Conservation (phyloP, 306 rosid genomes). For the Prunus fruticosa region DNA sequence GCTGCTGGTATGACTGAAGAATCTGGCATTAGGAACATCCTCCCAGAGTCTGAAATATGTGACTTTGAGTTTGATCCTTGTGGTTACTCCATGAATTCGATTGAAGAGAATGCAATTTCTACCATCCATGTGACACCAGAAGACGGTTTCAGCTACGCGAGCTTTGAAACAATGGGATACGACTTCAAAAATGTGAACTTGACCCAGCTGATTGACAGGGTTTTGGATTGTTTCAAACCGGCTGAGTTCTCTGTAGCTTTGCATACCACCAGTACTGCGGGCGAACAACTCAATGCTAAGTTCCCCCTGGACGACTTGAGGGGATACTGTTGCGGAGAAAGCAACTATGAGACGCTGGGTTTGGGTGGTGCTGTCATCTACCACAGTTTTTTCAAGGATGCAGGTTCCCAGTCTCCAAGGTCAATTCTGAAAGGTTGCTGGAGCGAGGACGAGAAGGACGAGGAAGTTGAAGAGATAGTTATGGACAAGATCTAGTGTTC, state of each 20-base stretch:
- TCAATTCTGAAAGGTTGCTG: slow-evolving; percentile 75
- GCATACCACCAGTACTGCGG: slow-evolving; percentile 37
- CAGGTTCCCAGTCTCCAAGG: slow-evolving; percentile 62
- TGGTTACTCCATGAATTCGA: slow-evolving; percentile 91
- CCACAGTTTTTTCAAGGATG: slow-evolving; percentile 40
- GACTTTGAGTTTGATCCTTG: slow-evolving; percentile 96
- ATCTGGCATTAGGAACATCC: slow-evolving; percentile 79
- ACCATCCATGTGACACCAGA: slow-evolving; percentile 95
- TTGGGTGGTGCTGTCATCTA: slow-evolving; percentile 51
- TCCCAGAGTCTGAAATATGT: slow-evolving; percentile 74
- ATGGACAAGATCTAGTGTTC: slow-evolving; percentile 9
- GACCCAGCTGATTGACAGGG: slow-evolving; percentile 60
- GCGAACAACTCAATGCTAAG: slow-evolving; percentile 27
- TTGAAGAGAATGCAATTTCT: slow-evolving; percentile 77
- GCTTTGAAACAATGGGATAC: slow-evolving; percentile 88
- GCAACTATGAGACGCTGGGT: slow-evolving; percentile 53
- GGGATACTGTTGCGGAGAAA: slow-evolving; percentile 53
- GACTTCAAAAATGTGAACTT: slow-evolving; percentile 39
- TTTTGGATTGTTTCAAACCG: slow-evolving; percentile 73
- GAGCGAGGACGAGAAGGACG: slow-evolving; percentile 84
- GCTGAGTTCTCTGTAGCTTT: slow-evolving; percentile 77
- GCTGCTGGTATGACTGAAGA: slow-evolving; percentile 61
- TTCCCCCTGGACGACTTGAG: slow-evolving; percentile 46
- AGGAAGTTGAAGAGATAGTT: slow-evolving; percentile 43
- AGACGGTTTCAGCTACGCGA: slow-evolving; percentile 95